These are phyloP conservation scores for Boletus eberwhitei DNA, from an alignment of 768 basidiomycete species.

Conservation along the genomic window DNA sequence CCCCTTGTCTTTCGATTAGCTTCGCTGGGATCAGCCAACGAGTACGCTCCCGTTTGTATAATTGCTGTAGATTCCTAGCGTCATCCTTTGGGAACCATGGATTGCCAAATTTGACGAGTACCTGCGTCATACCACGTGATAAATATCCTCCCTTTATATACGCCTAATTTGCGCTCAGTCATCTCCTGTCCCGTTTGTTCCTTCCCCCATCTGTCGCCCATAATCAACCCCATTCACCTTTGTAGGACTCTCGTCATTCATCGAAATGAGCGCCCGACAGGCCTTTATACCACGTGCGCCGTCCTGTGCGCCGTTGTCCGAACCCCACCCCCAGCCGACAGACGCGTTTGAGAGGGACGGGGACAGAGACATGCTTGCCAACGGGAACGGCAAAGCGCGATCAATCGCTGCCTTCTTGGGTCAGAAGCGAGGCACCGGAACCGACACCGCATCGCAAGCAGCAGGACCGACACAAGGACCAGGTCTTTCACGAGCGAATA, in stretches of 20 bases:
- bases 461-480: constrained; percentile 1
- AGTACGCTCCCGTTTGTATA: background rate
- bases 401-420: constrained; percentile 24
- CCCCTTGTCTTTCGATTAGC: no score
- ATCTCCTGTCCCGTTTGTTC: background rate
- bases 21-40: background rate
- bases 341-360: constrained; percentile 5
- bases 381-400: constrained; percentile 13
- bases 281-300: constrained; percentile 22
- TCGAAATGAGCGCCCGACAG: constrained; percentile 27
- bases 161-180: no score
- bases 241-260: background rate
- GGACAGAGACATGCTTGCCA: constrained; percentile 2
- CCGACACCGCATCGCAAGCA: background rate
- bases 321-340: constrained; percentile 1
- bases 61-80: background rate
- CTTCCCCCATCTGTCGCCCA: background rate
- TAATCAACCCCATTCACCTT: background rate
- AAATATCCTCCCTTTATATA: constrained; percentile 1
- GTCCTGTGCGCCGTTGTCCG: constrained; percentile 9
- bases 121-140: constrained; percentile 13
- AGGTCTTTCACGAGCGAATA: constrained; percentile 2
- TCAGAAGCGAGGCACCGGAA: constrained; percentile 11
- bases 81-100: background rate
- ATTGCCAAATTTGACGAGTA: background rate